Conservation (phyloP, 2,329 filamentous ascomycete species). For the Diaporthe citrichinensis region DNA sequence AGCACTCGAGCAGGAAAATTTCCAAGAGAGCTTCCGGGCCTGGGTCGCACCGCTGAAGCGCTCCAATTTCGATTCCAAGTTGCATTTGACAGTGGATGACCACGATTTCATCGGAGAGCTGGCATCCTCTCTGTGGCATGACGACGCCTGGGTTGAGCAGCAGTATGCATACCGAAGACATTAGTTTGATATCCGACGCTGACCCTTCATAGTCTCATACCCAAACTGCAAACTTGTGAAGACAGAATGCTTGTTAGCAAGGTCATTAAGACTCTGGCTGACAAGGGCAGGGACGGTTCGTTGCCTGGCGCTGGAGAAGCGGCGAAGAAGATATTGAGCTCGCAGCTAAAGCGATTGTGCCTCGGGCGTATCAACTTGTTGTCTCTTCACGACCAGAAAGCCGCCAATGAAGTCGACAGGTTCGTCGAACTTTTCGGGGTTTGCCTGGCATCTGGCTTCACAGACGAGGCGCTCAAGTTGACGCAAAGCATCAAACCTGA, state of each 20-base stretch:
- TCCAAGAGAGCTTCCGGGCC: background rate
- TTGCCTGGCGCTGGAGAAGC: background rate
- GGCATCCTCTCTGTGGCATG: background rate
- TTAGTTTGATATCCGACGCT: background rate
- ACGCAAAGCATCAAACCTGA: background rate
- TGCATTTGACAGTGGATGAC: background rate
- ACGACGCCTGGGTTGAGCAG: conserved; percentile 16
- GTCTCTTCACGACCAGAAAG: background rate
- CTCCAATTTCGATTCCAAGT: background rate
- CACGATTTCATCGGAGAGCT: background rate
- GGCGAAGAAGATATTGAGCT: background rate
- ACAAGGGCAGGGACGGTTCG: background rate
- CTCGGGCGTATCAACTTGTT: background rate
- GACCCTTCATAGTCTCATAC: background rate
- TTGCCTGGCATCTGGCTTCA: background rate
- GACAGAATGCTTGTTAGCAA: background rate
- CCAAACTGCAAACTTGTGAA: background rate
- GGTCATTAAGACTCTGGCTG: background rate
- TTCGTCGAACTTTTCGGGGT: background rate
- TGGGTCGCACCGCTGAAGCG: conserved; percentile 5
- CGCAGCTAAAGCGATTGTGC: background rate
- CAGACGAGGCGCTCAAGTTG: background rate
- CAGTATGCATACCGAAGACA: background rate
- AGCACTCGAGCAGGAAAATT: background rate
- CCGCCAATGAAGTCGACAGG: background rate